These are phyloP conservation scores for Plantago lanceolata DNA, from an alignment of 305 asterid species.

Conservation along the genomic window DNA sequence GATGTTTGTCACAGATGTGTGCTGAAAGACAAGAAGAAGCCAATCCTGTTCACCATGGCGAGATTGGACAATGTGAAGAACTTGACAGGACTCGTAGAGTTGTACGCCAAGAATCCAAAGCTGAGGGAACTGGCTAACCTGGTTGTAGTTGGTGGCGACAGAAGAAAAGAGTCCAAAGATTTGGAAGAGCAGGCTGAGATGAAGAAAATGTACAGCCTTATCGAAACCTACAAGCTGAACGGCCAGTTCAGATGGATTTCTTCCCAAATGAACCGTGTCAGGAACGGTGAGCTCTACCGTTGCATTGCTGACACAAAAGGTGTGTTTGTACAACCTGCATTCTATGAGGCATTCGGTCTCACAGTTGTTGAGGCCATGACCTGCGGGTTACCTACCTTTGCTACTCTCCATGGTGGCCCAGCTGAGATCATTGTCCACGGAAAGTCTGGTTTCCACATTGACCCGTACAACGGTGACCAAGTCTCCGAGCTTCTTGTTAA, in stretches of 20 bases:
- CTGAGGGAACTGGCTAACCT: slow-evolving; percentile 62
- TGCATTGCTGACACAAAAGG: slow-evolving; percentile 70
- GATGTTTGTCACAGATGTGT: slow-evolving; percentile 41
- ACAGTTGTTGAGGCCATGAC: slow-evolving; percentile 84
- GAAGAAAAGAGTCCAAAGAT: slow-evolving; percentile 68
- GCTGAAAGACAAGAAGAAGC: slow-evolving; percentile 66
- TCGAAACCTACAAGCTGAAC: slow-evolving; percentile 51
- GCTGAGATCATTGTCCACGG: slow-evolving; percentile 76
- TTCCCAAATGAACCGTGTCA: slow-evolving; percentile 76
- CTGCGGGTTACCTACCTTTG: slow-evolving; percentile 68
- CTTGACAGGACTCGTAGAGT: slow-evolving; percentile 66
- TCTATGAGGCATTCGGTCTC: slow-evolving; percentile 75
- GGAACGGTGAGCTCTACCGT: slow-evolving; percentile 83
- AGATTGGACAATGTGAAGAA: slow-evolving; percentile 74
- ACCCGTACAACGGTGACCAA: slow-evolving; percentile 62
- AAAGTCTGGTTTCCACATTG: slow-evolving; percentile 75
- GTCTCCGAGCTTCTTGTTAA: slow-evolving; percentile 46
- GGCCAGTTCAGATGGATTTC: slow-evolving; percentile 87
- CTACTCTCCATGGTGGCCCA: slow-evolving; percentile 67
- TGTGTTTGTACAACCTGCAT: slow-evolving; percentile 72
- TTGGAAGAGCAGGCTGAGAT: slow-evolving; percentile 75
- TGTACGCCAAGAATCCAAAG: slow-evolving; percentile 63
- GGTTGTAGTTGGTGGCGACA: slow-evolving; percentile 70
- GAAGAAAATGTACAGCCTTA: slow-evolving; percentile 67
- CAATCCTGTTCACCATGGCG: slow-evolving; percentile 79